These are phyloP conservation scores for Saccharomyces hybrid DNA, from an alignment of 1,139 yeast species.

Conservation along the genomic window DNA sequence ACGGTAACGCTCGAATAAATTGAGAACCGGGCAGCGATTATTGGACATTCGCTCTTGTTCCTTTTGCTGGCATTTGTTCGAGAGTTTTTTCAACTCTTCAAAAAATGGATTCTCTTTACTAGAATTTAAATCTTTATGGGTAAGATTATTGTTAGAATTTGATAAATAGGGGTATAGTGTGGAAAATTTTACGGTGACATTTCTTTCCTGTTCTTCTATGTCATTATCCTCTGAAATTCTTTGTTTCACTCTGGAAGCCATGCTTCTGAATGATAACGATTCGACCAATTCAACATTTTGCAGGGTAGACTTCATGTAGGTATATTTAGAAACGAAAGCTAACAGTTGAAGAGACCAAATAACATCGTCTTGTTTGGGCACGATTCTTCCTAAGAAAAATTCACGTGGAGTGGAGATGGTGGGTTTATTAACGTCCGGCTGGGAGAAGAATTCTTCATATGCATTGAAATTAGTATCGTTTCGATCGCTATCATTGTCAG, in stretches of 20 bases:
- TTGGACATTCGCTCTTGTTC: neutral
- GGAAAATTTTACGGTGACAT: neutral
- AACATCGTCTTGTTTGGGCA: constrained; percentile 88
- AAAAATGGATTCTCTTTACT: neutral
- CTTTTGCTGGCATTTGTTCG: neutral
- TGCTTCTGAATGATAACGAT: constrained; percentile 32
- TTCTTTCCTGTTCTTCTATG: neutral
- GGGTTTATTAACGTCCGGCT: constrained; percentile 13
- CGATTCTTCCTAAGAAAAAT: constrained; percentile 66
- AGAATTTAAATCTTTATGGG: neutral
- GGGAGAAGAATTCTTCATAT: constrained; percentile 13
- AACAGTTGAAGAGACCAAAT: constrained; percentile 86
- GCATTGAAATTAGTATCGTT: constrained; percentile 4
- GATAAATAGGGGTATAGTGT: neutral
- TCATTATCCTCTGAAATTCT: constrained; percentile 5
- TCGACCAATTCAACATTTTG: constrained; percentile 64
- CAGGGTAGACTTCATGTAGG: constrained; percentile 63
- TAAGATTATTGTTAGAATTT: neutral
- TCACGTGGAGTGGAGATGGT: constrained; percentile 45
- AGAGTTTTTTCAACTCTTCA: neutral
- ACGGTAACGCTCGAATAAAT: neutral
- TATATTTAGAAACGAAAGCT: constrained; percentile 89
- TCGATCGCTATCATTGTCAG: constrained; percentile 1
- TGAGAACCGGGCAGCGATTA: neutral
- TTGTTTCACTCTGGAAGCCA: constrained; percentile 19